Evolutionary conservation across 768 basidiomycete species (phyloP).

Genomic region (Leccinum uliginosum): DNA sequence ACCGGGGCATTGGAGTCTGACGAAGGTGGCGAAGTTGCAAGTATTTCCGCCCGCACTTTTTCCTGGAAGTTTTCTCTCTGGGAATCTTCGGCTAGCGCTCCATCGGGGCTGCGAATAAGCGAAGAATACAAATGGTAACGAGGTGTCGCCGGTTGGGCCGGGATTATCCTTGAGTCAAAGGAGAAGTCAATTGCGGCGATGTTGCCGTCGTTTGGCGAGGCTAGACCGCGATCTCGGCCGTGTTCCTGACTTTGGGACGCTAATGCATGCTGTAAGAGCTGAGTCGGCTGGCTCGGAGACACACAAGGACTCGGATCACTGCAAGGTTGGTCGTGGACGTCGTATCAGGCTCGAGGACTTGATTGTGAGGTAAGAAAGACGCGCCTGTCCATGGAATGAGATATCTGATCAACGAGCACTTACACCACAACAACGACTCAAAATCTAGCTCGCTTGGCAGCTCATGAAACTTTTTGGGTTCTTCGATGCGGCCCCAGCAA

Average conservation of each 20-base stretch:
- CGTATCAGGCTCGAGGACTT: constrained; percentile 12
- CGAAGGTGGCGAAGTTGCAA: constrained; percentile 21
- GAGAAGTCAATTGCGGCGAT: constrained; percentile 35
- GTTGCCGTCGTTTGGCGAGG: constrained; percentile 17
- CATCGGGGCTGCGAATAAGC: constrained; percentile 3
- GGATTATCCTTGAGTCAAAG: constrained; percentile 39
- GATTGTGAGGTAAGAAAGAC: constrained; percentile 19
- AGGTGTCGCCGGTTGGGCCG: constrained; percentile 32
- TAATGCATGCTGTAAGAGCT: constrained; percentile 47
- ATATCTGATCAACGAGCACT: not conserved
- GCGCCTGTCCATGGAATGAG: constrained; percentile 38
- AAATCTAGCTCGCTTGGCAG: not conserved
- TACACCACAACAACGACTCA: constrained; percentile 1
- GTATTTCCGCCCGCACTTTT: constrained; percentile 13
- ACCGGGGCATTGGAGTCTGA: constrained; percentile 16
- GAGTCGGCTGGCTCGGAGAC: constrained; percentile 48
- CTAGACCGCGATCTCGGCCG: constrained; percentile 4
- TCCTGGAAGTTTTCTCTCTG: constrained; percentile 48
- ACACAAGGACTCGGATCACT: constrained; percentile 44
- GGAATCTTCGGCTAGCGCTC: constrained; percentile 37
- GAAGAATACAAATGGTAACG: constrained; percentile 45
- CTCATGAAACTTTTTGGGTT: constrained; percentile 1
- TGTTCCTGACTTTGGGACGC: constrained; percentile 20
- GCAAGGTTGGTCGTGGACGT: constrained; percentile 6
- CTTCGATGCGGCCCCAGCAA: not conserved